Evolutionary conservation across 1,139 yeast genomes (phyloP), one percentile per base, ranked within the genome.

Genomic region (Kurtzmaniella quercitrusa): DNA sequence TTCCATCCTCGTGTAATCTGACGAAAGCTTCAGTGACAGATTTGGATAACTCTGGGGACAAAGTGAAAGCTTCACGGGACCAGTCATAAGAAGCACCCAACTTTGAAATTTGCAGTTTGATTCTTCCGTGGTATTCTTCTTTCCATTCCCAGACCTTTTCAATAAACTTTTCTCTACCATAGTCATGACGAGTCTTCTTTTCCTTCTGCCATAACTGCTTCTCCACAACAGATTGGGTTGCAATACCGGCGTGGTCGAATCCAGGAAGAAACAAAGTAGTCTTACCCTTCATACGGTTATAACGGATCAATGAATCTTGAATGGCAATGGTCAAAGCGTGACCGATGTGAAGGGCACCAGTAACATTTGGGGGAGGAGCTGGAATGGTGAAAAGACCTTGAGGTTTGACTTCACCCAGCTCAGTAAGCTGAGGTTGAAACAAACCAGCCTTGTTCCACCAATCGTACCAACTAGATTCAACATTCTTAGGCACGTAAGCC

Each of bases 211-310:
- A 89, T 38, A 93, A 66, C 73, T 86, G 94, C 68, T 93, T 94
- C 70, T 93, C 99, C 50, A 93, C 98, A 52, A 94, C 98, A 19
- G 97, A 88, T 67, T 93, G 99, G 17, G 98, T 94, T 38, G 97
- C 95, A 66, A 93, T 91, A 76, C 99, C 99, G 22, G 98, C 98
- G 62, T 93, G 99, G 66, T 93, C 98, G 59, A 93, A 93, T 37
- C 99, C 99, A 41, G 98, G 98, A 50, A 93, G 66, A 66, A 86
- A 94, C 50, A 93, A 73, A 17, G 93, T 91, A 41, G 98, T 89
- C 68, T 87, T 88, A 43, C 98, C 98, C 68, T 84, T 84, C 98
- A 93, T 93, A 74, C 98, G 85, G 74, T 94, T 82, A 76, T 80
- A 93, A 68, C 99, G 82, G 51, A 89, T 82, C 61, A 93, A 78